These are phyloP conservation scores for Candida wancherniae DNA, from an alignment of 805 yeast genomes.

Conservation along the genomic window DNA sequence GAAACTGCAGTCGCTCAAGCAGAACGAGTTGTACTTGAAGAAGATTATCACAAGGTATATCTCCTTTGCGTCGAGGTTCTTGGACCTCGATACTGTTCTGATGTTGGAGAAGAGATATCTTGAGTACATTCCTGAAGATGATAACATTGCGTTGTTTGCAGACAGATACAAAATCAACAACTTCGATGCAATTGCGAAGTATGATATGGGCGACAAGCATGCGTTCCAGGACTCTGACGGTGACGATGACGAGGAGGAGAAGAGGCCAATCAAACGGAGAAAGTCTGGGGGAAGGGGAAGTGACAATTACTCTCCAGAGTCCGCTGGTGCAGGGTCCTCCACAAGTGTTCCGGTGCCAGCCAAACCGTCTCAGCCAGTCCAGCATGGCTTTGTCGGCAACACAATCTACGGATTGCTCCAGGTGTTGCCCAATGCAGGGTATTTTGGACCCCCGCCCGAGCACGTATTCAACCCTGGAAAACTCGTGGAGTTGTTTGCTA, in stretches of 20 bases:
- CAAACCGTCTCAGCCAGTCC: slow-evolving; percentile 8
- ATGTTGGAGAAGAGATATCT: slow-evolving; percentile 63
- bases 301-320: slow-evolving; percentile 11
- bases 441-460: slow-evolving; percentile 44
- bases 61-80: slow-evolving; percentile 62
- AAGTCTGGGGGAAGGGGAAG: slow-evolving; percentile 7
- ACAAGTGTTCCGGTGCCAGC: slow-evolving; percentile 1
- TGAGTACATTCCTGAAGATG: slow-evolving; percentile 60
- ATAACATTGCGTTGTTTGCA: slow-evolving; percentile 33
- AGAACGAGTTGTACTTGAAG: slow-evolving; percentile 24
- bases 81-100: slow-evolving; percentile 63
- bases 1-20: slow-evolving; percentile 14
- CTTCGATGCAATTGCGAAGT: slow-evolving; percentile 32
- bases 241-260: slow-evolving; percentile 12
- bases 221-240: slow-evolving; percentile 10
- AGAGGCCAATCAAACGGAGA: slow-evolving; percentile 13
- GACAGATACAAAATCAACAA: slow-evolving; percentile 37
- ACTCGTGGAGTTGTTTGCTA: slow-evolving; percentile 40
- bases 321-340: slow-evolving; percentile 2
- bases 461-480: slow-evolving; percentile 52
- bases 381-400: slow-evolving; percentile 29
- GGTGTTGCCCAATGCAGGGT: slow-evolving; percentile 56
- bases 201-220: slow-evolving; percentile 28
- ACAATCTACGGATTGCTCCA: slow-evolving; percentile 43
- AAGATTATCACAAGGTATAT: slow-evolving; percentile 46